phyloP scores from a whole-genome alignment of 2,329 filamentous ascomycete genomes.

The Hymenoscyphus scutula region DNA sequence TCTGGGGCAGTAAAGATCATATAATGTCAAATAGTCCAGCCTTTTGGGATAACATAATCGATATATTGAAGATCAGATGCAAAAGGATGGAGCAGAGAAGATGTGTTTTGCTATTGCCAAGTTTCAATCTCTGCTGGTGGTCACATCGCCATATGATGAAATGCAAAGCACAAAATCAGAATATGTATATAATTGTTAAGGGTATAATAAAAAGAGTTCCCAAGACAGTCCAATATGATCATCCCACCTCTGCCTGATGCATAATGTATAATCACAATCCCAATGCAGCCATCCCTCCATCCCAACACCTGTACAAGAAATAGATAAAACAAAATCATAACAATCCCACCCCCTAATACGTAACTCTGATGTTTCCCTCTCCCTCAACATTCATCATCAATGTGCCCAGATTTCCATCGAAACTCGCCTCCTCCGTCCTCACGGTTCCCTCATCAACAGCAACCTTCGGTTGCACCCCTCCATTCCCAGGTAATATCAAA shows the following conservation, averaged over 20 bases:
- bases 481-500: conserved; percentile 17
- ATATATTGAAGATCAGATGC: no score
- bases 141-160: no score
- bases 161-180: no score
- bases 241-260: neutral
- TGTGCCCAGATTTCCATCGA: neutral
- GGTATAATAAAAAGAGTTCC: neutral
- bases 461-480: conserved; percentile 11
- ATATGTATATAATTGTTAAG: no score
- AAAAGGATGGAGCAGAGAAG: no score
- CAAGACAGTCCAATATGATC: neutral
- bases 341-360: neutral
- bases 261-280: neutral
- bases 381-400: neutral
- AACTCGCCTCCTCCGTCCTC: neutral
- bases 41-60: no score
- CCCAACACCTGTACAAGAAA: neutral
- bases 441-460: conserved; percentile 12
- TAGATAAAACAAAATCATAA: neutral
- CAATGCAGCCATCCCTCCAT: neutral
- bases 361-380: neutral
- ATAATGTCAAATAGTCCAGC: no score
- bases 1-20: no score
- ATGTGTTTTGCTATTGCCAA: no score
- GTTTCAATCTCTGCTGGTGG: no score